Percentiles rank a stretch among this genome's conserved stretches.
Evolutionary conservation across 2,329 filamentous ascomycete species (phyloP).

Genomic region (Myriosclerotinia duriaeana): DNA sequence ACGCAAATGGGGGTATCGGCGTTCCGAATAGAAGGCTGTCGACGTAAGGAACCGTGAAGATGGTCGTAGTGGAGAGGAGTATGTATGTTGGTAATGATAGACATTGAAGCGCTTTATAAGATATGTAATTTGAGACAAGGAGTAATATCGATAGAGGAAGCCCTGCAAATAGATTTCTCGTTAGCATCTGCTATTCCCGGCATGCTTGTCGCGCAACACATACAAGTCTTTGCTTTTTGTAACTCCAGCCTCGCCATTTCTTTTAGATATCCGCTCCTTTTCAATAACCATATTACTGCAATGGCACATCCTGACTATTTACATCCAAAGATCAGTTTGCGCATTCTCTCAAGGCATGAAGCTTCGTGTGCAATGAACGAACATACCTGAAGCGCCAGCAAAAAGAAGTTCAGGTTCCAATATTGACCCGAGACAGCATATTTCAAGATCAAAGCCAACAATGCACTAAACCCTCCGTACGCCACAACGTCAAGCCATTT

Average conservation of each 20-base stretch:
- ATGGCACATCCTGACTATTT: slow-evolving; percentile 15
- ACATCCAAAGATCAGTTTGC: slow-evolving; percentile 1
- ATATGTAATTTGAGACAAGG: slow-evolving; percentile 20
- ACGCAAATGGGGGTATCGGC: slow-evolving; percentile 9
- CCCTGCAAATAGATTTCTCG: slow-evolving; percentile 8
- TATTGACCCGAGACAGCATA: slow-evolving; percentile 20
- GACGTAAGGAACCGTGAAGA: slow-evolving; percentile 21
- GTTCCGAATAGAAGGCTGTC: slow-evolving; percentile 21
- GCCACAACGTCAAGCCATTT: slow-evolving; percentile 19
- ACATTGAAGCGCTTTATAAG: slow-evolving; percentile 22
- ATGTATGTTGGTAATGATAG: slow-evolving; percentile 24
- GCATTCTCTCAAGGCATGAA: neutral
- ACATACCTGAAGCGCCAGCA: slow-evolving; percentile 23
- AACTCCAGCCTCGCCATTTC: slow-evolving; percentile 15
- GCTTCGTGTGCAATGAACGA: neutral
- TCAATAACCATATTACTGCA: slow-evolving; percentile 11
- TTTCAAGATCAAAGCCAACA: slow-evolving; percentile 17
- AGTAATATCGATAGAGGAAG: slow-evolving; percentile 20
- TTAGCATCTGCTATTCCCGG: neutral
- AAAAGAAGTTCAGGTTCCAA: slow-evolving; percentile 24
- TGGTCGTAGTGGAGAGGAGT: slow-evolving; percentile 22
- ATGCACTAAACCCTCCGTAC: slow-evolving; percentile 9
- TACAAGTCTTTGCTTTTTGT: slow-evolving; percentile 17
- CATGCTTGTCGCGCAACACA: slow-evolving; percentile 1
- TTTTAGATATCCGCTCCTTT: slow-evolving; percentile 17